Conservation (phyloP, 495 filamentous ascomycete genomes). For the Hyphodiscus hymeniophilus region DNA sequence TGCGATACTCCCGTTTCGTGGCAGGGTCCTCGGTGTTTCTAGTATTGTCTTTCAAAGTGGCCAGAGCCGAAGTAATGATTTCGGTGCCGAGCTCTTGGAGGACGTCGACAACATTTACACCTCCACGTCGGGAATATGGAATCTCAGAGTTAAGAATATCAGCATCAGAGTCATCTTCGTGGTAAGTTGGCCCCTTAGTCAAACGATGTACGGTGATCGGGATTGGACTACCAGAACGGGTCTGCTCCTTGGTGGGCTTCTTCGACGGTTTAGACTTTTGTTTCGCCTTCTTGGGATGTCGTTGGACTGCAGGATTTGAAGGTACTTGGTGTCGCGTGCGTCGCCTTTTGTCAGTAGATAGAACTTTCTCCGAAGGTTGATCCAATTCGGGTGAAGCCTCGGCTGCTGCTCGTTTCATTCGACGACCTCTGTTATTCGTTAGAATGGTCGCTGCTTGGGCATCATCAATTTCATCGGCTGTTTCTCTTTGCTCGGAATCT, state of each 20-base stretch:
- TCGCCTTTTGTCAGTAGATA: conserved; percentile 1
- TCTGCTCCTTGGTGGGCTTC: conserved; percentile 2
- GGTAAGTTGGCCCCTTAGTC: conserved; percentile 7
- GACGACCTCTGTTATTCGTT: conserved; percentile 9
- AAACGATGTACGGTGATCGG: conserved; percentile 22
- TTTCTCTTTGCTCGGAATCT: conserved; percentile 7
- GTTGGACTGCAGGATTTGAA: conserved; percentile 13
- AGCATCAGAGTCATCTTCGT: conserved; percentile 27
- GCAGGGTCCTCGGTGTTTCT: conserved; percentile 31
- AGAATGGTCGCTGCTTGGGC: conserved; percentile 10
- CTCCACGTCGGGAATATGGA: conserved; percentile 46
- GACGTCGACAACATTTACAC: conserved; percentile 63
- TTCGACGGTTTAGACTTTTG: conserved; percentile 1
- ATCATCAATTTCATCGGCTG: conserved; percentile 18
- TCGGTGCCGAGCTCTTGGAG: conserved; percentile 63
- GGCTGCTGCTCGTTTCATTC: neutral
- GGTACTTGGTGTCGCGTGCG: neutral
- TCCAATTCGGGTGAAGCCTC: conserved; percentile 9
- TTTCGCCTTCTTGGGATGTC: conserved; percentile 13
- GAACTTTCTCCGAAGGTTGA: neutral
- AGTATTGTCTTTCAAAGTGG: conserved; percentile 33
- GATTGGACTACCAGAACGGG: conserved; percentile 15
- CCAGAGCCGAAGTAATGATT: conserved; percentile 44
- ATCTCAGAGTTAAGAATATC: conserved; percentile 38
- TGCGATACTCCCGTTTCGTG: conserved; percentile 43